phyloP scores from a whole-genome alignment of 2,329 filamentous ascomycete genomes.

The Diplodia corticola region DNA sequence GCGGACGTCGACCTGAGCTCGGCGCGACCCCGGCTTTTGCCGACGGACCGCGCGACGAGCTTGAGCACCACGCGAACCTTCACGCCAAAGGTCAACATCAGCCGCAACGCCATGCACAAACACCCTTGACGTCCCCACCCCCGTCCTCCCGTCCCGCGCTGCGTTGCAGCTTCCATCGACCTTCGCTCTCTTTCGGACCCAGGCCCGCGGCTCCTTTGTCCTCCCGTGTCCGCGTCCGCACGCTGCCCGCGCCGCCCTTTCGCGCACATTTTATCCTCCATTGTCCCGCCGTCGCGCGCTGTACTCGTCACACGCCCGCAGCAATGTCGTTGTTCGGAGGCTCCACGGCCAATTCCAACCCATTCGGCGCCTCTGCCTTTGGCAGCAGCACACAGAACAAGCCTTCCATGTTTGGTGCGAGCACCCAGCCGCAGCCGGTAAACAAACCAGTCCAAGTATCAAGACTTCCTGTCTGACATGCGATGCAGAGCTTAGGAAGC shows the following conservation, averaged over 20 bases:
- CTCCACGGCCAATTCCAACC: background rate
- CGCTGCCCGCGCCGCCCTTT: background rate
- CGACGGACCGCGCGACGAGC: conserved; percentile 8
- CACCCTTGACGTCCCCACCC: background rate
- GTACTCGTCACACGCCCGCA: background rate
- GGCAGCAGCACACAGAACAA: conserved; percentile 20
- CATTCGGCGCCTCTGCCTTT: conserved; percentile 8
- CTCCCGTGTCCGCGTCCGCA: background rate
- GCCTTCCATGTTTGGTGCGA: conserved; percentile 9
- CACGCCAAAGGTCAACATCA: background rate
- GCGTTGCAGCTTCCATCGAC: background rate
- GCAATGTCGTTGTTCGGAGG: conserved; percentile 14
- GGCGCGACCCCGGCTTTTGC: conserved; percentile 7
- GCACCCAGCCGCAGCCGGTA: conserved; percentile 6
- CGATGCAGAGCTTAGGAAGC: conserved; percentile 25
- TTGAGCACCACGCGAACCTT: conserved; percentile 9
- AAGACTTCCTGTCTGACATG: background rate
- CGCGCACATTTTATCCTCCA: background rate
- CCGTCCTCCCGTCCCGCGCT: background rate
- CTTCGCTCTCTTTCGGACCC: background rate
- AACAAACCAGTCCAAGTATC: background rate
- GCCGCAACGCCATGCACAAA: background rate
- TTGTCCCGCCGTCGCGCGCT: background rate
- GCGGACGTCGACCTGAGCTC: conserved; percentile 15
- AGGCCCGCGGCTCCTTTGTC: background rate